Conservation (phyloP, 805 yeast genomes). For the Blastobotrys muscicola region DNA sequence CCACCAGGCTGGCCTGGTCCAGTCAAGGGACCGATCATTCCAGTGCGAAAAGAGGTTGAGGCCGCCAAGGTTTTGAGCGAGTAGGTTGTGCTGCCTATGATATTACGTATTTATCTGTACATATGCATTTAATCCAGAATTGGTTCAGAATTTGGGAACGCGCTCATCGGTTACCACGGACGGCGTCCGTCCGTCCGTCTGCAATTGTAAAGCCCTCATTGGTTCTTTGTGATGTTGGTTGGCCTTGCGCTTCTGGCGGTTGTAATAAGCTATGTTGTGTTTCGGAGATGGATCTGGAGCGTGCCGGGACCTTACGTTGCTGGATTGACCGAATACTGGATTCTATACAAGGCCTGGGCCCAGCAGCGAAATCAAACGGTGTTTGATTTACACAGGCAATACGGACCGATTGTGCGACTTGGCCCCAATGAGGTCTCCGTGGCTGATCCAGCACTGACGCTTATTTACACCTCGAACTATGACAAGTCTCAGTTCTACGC, state of each 20-base stretch:
- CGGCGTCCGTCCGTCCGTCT: no score
- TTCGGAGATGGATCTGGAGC: background rate
- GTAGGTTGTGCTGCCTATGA: background rate
- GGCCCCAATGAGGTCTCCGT: conserved; percentile 56
- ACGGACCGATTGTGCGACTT: conserved; percentile 55
- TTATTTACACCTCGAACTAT: conserved; percentile 47
- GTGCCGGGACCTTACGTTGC: conserved; percentile 15
- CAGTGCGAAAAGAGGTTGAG: conserved; percentile 11
- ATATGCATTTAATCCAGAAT: no score
- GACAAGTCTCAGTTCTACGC: conserved; percentile 49
- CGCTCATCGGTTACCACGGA: no score
- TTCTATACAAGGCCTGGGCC: conserved; percentile 35
- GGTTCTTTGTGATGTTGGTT: no score
- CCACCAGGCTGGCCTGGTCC: conserved; percentile 35
- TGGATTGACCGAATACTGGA: conserved; percentile 14
- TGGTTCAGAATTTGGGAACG: no score
- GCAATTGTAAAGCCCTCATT: no score
- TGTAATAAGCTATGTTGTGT: no score
- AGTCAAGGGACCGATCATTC: conserved; percentile 13
- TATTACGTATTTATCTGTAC: no score
- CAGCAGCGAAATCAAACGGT: conserved; percentile 43
- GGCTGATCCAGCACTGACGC: conserved; percentile 39
- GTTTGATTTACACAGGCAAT: conserved; percentile 40
- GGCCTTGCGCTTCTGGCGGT: no score
- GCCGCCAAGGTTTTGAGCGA: conserved; percentile 3